Conservation (phyloP, 257 asterid genomes). For the Lavandula angustifolia region DNA sequence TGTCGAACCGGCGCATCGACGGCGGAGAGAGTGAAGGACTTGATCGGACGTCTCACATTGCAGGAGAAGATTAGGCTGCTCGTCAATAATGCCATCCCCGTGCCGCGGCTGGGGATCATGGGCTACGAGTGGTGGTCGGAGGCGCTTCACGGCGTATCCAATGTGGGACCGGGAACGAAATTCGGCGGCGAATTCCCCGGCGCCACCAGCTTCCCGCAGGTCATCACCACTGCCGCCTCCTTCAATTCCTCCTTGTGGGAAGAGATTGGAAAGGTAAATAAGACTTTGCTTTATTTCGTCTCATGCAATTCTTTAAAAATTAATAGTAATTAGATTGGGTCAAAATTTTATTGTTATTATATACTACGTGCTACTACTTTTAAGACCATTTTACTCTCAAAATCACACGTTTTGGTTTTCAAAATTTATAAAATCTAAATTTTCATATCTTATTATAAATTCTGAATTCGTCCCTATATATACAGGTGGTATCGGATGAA, state of each 20-base stretch:
- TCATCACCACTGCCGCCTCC: conserved; percentile 78
- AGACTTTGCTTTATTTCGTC: no score
- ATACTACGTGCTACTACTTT: no score
- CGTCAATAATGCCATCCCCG: conserved; percentile 57
- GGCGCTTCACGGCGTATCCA: conserved; percentile 84
- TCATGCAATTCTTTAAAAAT: not conserved
- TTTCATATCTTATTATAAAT: no score
- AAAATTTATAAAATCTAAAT: no score
- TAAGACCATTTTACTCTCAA: no score
- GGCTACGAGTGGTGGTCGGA: conserved; percentile 95
- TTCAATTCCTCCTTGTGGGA: conserved; percentile 80
- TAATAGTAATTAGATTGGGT: no score
- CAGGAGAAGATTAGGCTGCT: conserved; percentile 68
- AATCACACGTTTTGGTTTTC: no score
- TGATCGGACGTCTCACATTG: conserved; percentile 67
- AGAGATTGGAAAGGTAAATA: conserved; percentile 68
- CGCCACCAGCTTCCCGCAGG: conserved; percentile 95
- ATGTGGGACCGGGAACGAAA: conserved; percentile 72
- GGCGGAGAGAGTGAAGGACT: conserved; percentile 55
- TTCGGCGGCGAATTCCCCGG: conserved; percentile 71
- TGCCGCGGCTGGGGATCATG: conserved; percentile 66
- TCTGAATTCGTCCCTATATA: no score
- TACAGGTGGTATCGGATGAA: conserved; percentile 81
- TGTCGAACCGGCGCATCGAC: conserved; percentile 39
- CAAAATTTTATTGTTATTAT: no score